Percentiles rank a stretch among this genome's conserved stretches.
phyloP scores from a whole-genome alignment of 768 basidiomycete species.

The Xanthoconium purpureum region DNA sequence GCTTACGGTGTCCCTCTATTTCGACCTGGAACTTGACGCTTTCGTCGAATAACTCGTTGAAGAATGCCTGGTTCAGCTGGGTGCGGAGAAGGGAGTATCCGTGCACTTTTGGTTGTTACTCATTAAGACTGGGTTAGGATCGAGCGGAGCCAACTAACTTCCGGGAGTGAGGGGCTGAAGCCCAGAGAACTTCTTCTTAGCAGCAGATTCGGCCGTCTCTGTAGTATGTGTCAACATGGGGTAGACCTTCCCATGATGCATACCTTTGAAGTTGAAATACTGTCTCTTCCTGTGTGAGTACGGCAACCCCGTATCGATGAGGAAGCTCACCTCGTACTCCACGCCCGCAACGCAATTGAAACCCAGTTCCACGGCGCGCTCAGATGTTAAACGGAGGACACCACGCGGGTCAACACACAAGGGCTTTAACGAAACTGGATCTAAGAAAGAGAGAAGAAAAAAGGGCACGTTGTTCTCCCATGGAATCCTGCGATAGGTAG shows the following conservation, averaged over 20 bases:
- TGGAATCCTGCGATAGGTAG: conserved; percentile 83
- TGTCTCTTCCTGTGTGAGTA: conserved; percentile 40
- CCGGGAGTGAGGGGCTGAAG: conserved; percentile 86
- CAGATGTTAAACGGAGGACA: conserved; percentile 59
- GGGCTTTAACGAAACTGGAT: conserved; percentile 79
- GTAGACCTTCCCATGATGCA: background rate
- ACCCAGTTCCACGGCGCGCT: conserved; percentile 45
- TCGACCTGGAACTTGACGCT: conserved; percentile 68
- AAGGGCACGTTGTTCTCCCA: conserved; percentile 93
- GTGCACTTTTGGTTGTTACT: conserved; percentile 62
- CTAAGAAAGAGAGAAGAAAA: conserved; percentile 87
- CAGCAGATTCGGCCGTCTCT: conserved; percentile 79
- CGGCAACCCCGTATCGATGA: background rate
- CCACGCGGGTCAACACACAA: conserved; percentile 85
- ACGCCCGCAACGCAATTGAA: conserved; percentile 78
- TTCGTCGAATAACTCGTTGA: conserved; percentile 82
- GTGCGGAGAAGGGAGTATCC: conserved; percentile 93
- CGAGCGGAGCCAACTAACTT: conserved; percentile 53
- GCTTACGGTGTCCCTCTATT: conserved; percentile 81
- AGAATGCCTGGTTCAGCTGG: conserved; percentile 86
- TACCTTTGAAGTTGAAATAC: conserved; percentile 93
- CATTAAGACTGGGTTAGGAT: background rate
- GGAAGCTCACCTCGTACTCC: conserved; percentile 77
- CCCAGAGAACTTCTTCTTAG: conserved; percentile 72
- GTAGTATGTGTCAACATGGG: conserved; percentile 10